Conservation (phyloP, 495 filamentous ascomycete species). For the Penicillium dipodomyicola region DNA sequence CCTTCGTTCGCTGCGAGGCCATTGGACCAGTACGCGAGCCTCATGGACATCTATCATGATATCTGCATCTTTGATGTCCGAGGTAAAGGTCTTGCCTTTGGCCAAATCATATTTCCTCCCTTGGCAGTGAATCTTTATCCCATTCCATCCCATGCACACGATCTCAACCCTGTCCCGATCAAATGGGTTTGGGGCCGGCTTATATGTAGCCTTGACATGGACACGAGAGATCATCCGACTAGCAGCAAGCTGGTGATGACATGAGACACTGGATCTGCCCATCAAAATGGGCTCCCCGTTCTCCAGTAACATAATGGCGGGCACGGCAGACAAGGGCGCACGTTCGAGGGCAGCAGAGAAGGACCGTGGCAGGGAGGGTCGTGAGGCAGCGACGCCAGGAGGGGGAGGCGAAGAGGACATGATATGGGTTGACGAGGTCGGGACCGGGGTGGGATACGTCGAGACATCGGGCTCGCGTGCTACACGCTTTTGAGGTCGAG, state of each 20-base stretch:
- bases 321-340: constrained; percentile 75
- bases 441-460: constrained; percentile 79
- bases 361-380: constrained; percentile 46
- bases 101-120: constrained; percentile 80
- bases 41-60: constrained; percentile 97
- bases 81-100: constrained; percentile 87
- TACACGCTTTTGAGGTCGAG: constrained; percentile 68
- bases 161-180: constrained; percentile 75
- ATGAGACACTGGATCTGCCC: constrained; percentile 90
- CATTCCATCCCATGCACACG: constrained; percentile 93
- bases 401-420: constrained; percentile 83
- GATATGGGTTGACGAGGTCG: constrained; percentile 89
- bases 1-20: constrained; percentile 68
- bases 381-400: constrained; percentile 44
- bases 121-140: constrained; percentile 87
- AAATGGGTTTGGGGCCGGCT: constrained; percentile 59
- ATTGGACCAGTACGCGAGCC: constrained; percentile 80
- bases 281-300: constrained; percentile 80
- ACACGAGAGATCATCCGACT: constrained; percentile 89
- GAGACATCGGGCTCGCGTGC: constrained; percentile 53
- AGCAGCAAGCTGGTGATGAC: constrained; percentile 84
- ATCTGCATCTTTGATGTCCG: constrained; percentile 82
- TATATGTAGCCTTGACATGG: constrained; percentile 85
- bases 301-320: constrained; percentile 73
- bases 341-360: constrained; percentile 79